These are phyloP conservation scores for Cyberlindnera misumaiensis DNA, from an alignment of 805 yeast species.

Conservation along the genomic window DNA sequence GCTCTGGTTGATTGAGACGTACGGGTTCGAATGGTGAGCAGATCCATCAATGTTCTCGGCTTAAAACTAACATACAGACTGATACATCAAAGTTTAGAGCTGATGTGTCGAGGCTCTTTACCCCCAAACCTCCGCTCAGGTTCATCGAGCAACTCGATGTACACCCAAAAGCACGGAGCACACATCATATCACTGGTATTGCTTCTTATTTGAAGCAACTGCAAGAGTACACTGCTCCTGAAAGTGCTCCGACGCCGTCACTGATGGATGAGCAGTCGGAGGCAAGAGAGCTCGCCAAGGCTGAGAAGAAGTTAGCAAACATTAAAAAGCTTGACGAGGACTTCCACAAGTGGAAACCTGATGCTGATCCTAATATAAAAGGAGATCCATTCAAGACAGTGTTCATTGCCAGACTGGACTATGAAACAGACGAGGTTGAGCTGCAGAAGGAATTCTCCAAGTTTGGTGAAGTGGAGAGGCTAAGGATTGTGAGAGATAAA, in stretches of 20 bases:
- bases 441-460: slow-evolving; percentile 51
- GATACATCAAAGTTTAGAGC: slow-evolving; percentile 31
- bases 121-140: slow-evolving; percentile 22
- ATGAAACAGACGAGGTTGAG: slow-evolving; percentile 58
- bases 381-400: slow-evolving; percentile 78
- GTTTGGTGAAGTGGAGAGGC: slow-evolving; percentile 66
- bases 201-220: slow-evolving; percentile 12
- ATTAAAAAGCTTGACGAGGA: slow-evolving; percentile 29
- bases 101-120: slow-evolving; percentile 35
- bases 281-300: slow-evolving; percentile 23
- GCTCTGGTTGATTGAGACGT: too few species aligned
- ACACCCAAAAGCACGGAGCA: slow-evolving; percentile 13
- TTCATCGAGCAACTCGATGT: slow-evolving; percentile 17
- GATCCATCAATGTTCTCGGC: not conserved
- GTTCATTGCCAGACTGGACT: slow-evolving; percentile 69
- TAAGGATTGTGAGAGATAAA: slow-evolving; percentile 50
- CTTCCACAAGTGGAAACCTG: slow-evolving; percentile 45
- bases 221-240: not conserved
- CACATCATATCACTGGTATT: slow-evolving; percentile 15
- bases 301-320: slow-evolving; percentile 17
- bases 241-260: not conserved
- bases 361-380: slow-evolving; percentile 44
- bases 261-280: slow-evolving; percentile 24
- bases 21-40: not conserved
- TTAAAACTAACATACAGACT: slow-evolving; percentile 13